Conservation (phyloP, 768 basidiomycete species). For the Fomitopsis pulvina region DNA sequence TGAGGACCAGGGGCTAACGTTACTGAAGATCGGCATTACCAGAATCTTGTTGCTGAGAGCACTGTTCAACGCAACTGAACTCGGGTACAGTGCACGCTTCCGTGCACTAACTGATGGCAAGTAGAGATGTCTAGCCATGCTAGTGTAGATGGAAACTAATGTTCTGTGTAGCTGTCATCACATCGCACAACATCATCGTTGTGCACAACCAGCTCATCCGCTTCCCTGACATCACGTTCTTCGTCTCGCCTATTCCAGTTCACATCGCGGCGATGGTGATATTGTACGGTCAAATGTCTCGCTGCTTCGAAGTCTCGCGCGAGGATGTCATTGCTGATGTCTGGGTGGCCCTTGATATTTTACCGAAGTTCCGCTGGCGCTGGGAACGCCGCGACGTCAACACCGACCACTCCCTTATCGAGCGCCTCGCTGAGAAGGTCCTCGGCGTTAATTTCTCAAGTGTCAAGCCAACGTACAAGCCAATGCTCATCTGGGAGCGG, state of each 20-base stretch:
- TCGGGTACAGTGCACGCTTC: conserved; percentile 57
- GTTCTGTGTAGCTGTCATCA: conserved; percentile 57
- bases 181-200: conserved; percentile 82
- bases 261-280: conserved; percentile 92
- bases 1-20: conserved; percentile 75
- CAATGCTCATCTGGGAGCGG: conserved; percentile 33
- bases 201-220: conserved; percentile 78
- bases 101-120: conserved; percentile 78
- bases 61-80: conserved; percentile 69
- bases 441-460: conserved; percentile 67
- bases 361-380: conserved; percentile 86
- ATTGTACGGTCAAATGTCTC: conserved; percentile 79
- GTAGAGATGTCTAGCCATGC: conserved; percentile 36
- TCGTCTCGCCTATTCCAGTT: conserved; percentile 82
- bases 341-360: conserved; percentile 83
- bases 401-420: conserved; percentile 79
- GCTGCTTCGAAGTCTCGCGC: conserved; percentile 57
- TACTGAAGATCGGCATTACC: conserved; percentile 78
- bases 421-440: conserved; percentile 74
- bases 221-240: conserved; percentile 84
- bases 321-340: conserved; percentile 74
- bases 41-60: conserved; percentile 74
- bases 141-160: conserved; percentile 1
- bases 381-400: conserved; percentile 83
- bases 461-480: conserved; percentile 35